Evolutionary conservation across 2,329 filamentous ascomycete genomes (phyloP).

Genomic region (Cladobotryum mycophilum): DNA sequence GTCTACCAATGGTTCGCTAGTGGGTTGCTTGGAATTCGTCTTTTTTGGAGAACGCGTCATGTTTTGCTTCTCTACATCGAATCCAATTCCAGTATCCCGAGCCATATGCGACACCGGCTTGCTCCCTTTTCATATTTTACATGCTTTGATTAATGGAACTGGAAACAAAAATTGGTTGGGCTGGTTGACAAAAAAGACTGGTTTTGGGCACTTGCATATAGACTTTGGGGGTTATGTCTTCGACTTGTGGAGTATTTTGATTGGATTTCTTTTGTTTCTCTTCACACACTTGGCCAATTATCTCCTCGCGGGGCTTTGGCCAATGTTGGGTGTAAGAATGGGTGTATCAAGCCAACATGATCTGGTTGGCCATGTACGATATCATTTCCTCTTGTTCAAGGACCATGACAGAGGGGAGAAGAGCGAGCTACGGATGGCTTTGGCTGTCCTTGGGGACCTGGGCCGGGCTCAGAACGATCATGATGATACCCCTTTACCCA

Average conservation of each 20-base stretch:
- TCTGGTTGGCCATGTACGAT: slow-evolving; percentile 3
- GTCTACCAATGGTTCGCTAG: not conserved
- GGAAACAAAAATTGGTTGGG: slow-evolving; percentile 10
- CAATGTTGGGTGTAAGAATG: not conserved
- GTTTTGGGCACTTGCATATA: slow-evolving; percentile 13
- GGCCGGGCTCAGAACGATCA: slow-evolving; percentile 27
- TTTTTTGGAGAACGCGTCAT: not conserved
- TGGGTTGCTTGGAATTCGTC: not conserved
- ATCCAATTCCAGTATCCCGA: slow-evolving; percentile 5
- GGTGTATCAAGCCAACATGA: slow-evolving; percentile 1
- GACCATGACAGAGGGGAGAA: slow-evolving; percentile 3
- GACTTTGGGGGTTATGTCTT: slow-evolving; percentile 4
- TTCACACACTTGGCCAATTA: slow-evolving; percentile 4
- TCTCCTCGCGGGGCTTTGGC: slow-evolving; percentile 9
- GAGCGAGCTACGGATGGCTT: slow-evolving; percentile 16
- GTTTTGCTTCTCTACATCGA: not conserved
- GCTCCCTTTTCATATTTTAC: slow-evolving; percentile 2
- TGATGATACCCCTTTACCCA: slow-evolving; percentile 25
- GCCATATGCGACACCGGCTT: slow-evolving; percentile 9
- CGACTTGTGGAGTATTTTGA: not conserved
- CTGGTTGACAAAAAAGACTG: not conserved
- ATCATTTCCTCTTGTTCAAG: slow-evolving; percentile 8
- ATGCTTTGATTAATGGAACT: slow-evolving; percentile 15
- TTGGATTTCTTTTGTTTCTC: slow-evolving; percentile 9
- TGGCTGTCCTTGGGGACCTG: slow-evolving; percentile 19